phyloP scores from a whole-genome alignment of 306 rosid genomes.

The Vigna angularis region DNA sequence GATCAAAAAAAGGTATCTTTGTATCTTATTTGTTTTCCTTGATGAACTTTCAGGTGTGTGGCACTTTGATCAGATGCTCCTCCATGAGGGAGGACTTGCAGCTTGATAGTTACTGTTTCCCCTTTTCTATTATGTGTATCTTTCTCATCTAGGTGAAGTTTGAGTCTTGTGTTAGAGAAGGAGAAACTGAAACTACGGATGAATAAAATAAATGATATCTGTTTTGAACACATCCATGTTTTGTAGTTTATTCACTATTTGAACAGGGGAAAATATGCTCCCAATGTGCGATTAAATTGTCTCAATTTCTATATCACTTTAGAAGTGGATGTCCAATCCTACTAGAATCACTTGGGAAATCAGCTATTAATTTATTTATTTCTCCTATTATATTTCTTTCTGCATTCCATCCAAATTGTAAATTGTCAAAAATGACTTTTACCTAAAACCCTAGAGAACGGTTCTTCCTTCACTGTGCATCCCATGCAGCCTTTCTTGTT shows the following conservation, averaged over 20 bases:
- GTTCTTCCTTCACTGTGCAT: too few relatives aligned
- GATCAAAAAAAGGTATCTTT: background rate
- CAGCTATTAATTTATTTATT: too few relatives aligned
- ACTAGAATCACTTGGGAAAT: too few relatives aligned
- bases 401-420: too few relatives aligned
- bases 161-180: conserved; percentile 10
- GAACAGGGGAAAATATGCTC: background rate
- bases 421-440: too few relatives aligned
- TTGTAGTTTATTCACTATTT: conserved; percentile 11
- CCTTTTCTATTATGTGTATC: background rate
- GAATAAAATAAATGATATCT: conserved; percentile 26
- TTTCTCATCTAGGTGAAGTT: conserved; percentile 19
- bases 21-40: conserved; percentile 17
- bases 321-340: too few relatives aligned
- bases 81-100: conserved; percentile 54
- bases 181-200: background rate
- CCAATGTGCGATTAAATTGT: too few relatives aligned
- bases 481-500: too few relatives aligned
- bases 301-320: too few relatives aligned
- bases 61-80: conserved; percentile 93
- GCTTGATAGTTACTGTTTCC: conserved; percentile 38
- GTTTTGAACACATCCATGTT: conserved; percentile 5
- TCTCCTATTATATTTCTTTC: too few relatives aligned
- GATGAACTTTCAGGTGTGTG: conserved; percentile 75
- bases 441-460: too few relatives aligned